A percentile compares a stretch with the other conserved stretches of the same genome.
Evolutionary conservation across 1,139 yeast genomes (phyloP).

Genomic region (Eremothecium coryli): DNA sequence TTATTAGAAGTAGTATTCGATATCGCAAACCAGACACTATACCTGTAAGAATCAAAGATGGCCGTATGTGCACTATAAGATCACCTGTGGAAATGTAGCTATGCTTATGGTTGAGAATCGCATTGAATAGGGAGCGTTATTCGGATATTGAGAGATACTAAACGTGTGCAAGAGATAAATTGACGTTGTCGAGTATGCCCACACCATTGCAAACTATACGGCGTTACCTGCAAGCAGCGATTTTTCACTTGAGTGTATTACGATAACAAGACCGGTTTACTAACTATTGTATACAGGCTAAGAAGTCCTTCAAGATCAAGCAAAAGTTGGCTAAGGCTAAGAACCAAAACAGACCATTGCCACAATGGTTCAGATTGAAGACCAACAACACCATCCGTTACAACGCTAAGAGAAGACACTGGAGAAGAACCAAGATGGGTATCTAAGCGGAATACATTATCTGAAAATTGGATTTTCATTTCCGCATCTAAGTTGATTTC

Average conservation of each 20-base stretch:
- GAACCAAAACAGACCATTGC: conserved; percentile 99
- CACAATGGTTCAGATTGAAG: conserved; percentile 99
- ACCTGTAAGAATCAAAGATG: conserved; percentile 12
- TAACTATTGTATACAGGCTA: conserved; percentile 46
- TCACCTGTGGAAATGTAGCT: too few relatives aligned
- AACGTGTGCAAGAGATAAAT: too few relatives aligned
- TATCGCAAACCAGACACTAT: too few relatives aligned
- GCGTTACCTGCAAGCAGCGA: too few relatives aligned
- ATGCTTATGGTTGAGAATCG: too few relatives aligned
- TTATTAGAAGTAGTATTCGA: too few relatives aligned
- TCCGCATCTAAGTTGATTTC: not conserved
- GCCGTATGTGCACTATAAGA: conserved; percentile 11
- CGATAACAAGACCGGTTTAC: too few relatives aligned
- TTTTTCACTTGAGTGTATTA: too few relatives aligned
- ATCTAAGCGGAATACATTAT: conserved; percentile 46
- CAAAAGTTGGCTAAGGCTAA: conserved; percentile 99
- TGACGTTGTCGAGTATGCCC: too few relatives aligned
- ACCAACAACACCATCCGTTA: conserved; percentile 96
- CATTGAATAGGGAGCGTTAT: too few relatives aligned
- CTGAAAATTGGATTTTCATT: not conserved
- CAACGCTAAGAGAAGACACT: conserved; percentile 99
- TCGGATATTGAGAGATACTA: too few relatives aligned
- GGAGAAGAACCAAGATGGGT: conserved; percentile 99
- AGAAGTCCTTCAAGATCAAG: conserved; percentile 96
- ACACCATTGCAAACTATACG: too few relatives aligned